A percentile compares a stretch with the other conserved stretches of the same genome.
phyloP scores from a whole-genome alignment of 2,329 filamentous ascomycete genomes.

The Colletotrichum tanaceti region DNA sequence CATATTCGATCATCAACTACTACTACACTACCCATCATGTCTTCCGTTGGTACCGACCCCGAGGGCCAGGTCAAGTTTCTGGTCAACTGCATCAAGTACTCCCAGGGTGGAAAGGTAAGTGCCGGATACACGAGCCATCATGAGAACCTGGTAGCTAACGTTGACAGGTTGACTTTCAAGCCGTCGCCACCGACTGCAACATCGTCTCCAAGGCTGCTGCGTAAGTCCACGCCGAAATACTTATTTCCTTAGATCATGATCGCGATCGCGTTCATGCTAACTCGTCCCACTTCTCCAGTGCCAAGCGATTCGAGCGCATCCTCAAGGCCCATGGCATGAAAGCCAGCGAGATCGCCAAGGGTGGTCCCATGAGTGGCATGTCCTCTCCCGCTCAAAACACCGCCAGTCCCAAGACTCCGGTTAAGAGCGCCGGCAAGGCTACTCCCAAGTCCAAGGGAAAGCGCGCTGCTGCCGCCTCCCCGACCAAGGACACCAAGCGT shows the following conservation, averaged over 20 bases:
- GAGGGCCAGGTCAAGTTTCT: slow-evolving; percentile 73
- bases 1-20: not conserved
- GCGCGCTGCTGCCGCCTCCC: slow-evolving; percentile 16
- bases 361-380: slow-evolving; percentile 29
- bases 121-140: not conserved
- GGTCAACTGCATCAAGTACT: slow-evolving; percentile 72
- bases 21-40: slow-evolving; percentile 31
- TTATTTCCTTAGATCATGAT: not conserved
- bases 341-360: slow-evolving; percentile 38
- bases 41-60: slow-evolving; percentile 51
- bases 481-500: slow-evolving; percentile 34
- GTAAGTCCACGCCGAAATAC: slow-evolving; percentile 60
- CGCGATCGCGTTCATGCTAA: not conserved
- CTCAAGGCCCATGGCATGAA: slow-evolving; percentile 68
- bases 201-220: slow-evolving; percentile 76
- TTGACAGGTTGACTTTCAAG: slow-evolving; percentile 70
- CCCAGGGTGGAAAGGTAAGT: slow-evolving; percentile 69
- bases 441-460: slow-evolving; percentile 44
- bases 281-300: slow-evolving; percentile 54
- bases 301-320: slow-evolving; percentile 76
- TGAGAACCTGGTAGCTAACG: slow-evolving; percentile 36
- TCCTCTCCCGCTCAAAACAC: slow-evolving; percentile 30
- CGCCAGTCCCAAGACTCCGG: slow-evolving; percentile 40
- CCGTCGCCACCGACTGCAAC: slow-evolving; percentile 71
- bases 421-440: slow-evolving; percentile 42